Evolutionary conservation across 1,284 basidiomycete species (phyloP).

Genomic region (Somion occarium): DNA sequence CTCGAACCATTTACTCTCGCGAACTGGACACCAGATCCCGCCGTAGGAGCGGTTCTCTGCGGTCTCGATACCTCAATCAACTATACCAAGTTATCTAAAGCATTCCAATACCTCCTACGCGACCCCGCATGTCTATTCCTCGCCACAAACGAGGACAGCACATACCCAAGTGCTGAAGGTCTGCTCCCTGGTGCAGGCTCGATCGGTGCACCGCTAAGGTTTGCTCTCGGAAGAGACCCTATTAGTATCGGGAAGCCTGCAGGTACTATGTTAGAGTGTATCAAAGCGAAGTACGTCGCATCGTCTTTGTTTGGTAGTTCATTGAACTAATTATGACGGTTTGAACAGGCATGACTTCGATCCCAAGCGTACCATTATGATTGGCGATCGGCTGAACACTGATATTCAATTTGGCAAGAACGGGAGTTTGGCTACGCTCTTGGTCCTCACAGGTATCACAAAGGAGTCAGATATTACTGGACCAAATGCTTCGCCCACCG

Average conservation of each 20-base stretch:
- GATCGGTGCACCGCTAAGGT: conserved; percentile 79
- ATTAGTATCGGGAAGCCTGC: conserved; percentile 90
- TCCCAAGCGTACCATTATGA: conserved; percentile 84
- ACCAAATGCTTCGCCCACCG: conserved; percentile 60
- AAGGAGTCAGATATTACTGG: conserved; percentile 67
- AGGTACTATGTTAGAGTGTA: conserved; percentile 90
- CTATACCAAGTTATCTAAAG: conserved; percentile 93
- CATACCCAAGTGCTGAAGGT: conserved; percentile 81
- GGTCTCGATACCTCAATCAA: conserved; percentile 79
- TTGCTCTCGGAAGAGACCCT: conserved; percentile 69
- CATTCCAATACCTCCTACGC: conserved; percentile 83
- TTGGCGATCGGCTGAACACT: conserved; percentile 93
- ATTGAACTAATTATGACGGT: neutral
- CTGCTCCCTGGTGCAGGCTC: conserved; percentile 84
- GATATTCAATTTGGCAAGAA: conserved; percentile 91
- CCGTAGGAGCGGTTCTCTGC: conserved; percentile 87
- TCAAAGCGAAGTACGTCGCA: conserved; percentile 82
- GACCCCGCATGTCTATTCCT: conserved; percentile 85
- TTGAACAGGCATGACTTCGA: conserved; percentile 87
- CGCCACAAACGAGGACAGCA: conserved; percentile 91
- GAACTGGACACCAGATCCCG: conserved; percentile 68
- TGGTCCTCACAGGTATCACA: conserved; percentile 94
- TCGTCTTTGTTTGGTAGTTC: neutral
- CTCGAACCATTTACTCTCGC: conserved; percentile 71
- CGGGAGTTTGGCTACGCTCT: conserved; percentile 81